Percentiles rank a stretch among this genome's conserved stretches.
Evolutionary conservation across 495 filamentous ascomycete genomes (phyloP).

Genomic region (Xylaria cubensis): DNA sequence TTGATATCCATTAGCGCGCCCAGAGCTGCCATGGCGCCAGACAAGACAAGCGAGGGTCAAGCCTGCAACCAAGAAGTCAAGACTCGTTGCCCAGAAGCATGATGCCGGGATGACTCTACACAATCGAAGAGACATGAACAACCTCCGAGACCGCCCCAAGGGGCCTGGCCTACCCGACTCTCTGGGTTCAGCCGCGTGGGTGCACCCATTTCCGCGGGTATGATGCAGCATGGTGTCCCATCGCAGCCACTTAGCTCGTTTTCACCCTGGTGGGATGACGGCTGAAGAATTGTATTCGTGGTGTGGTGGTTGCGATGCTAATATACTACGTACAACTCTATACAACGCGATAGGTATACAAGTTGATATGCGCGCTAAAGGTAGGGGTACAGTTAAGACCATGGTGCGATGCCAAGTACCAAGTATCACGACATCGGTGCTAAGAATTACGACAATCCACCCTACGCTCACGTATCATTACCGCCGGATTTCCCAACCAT

Average conservation of each 20-base stretch:
- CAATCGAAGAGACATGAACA: neutral
- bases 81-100: conserved; percentile 12
- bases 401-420: conserved; percentile 19
- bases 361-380: neutral
- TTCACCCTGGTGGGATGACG: conserved; percentile 7
- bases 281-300: neutral
- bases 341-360: neutral
- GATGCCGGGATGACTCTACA: conserved; percentile 4
- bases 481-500: neutral
- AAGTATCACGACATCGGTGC: conserved; percentile 25
- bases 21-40: conserved; percentile 1
- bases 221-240: neutral
- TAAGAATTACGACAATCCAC: conserved; percentile 19
- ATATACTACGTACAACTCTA: neutral
- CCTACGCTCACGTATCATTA: neutral
- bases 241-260: conserved; percentile 5
- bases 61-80: conserved; percentile 17
- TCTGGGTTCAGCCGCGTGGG: conserved; percentile 5
- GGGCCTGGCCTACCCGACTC: conserved; percentile 7
- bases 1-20: conserved; percentile 11
- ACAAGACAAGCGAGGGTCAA: conserved; percentile 14
- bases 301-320: neutral
- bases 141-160: neutral
- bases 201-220: conserved; percentile 15
- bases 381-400: neutral